phyloP scores from a whole-genome alignment of 768 basidiomycete genomes.

The Boletus subparvulus region DNA sequence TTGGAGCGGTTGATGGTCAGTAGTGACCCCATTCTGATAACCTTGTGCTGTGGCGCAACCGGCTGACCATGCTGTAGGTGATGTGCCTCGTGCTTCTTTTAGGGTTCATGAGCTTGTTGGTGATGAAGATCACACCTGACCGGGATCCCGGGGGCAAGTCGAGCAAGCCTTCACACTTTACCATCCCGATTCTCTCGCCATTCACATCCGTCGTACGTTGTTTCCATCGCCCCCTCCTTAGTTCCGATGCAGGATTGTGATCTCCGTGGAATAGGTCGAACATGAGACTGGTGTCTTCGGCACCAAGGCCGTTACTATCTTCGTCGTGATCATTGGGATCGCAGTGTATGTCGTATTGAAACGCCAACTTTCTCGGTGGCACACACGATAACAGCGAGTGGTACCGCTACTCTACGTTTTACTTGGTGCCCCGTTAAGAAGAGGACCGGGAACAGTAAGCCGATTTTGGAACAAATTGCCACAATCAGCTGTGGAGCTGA shows the following conservation, averaged over 20 bases:
- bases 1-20: conserved; percentile 55
- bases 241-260: conserved; percentile 4
- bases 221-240: background rate
- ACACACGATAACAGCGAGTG: background rate
- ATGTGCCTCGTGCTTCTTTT: conserved; percentile 25
- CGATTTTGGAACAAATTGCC: conserved; percentile 10
- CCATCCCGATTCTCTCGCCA: conserved; percentile 75
- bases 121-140: conserved; percentile 17
- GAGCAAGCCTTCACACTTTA: conserved; percentile 56
- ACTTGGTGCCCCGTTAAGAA: background rate
- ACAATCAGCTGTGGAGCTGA: conserved; percentile 2
- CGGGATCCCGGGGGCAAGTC: conserved; percentile 7
- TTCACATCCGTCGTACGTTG: conserved; percentile 68
- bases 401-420: background rate
- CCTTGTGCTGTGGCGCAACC: conserved; percentile 3
- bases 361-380: conserved; percentile 35
- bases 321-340: conserved; percentile 40
- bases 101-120: conserved; percentile 20
- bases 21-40: background rate
- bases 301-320: conserved; percentile 43
- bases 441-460: background rate
- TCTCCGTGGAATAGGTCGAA: conserved; percentile 52
- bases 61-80: conserved; percentile 18
- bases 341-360: conserved; percentile 45
- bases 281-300: conserved; percentile 66